Base-by-base conservation (phyloP, 2,329 filamentous ascomycete genomes). In the Penicillium brevicompactum region DNA sequence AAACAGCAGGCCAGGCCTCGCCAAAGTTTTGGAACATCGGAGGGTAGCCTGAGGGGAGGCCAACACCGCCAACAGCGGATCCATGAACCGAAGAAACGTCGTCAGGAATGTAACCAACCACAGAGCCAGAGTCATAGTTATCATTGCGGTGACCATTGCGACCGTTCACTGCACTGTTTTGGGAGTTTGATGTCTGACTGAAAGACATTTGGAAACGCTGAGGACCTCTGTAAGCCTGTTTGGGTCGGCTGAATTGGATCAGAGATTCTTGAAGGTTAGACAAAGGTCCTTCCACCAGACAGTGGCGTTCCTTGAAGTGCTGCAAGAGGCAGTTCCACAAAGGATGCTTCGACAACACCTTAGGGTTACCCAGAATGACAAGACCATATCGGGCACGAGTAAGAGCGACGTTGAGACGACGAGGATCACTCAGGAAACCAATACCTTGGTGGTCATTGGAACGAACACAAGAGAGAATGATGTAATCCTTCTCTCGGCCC, bases 391-490 rank as follows among this genome's bases (percentile, higher is more conserved):
- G 97, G 59, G 94, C 94, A 79, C 94, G 91, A 48, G 94, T 99
- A 63, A 99, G 83, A 38, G 93, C 94, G 21, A 99, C 94, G 70
- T 99, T 99, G 68, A 99, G 86, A 82, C 94, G 93, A 63, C 94
- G 91, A 49, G 94, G 94, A 67, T 99, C 94, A 57, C 92, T 97
- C 80, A 99, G 81, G 85, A 99, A 99, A 77, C 94, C 94, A 67
- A 99, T 99, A 63, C 94, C 94, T 74, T 99, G 94, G 73, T 97
- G 96, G 68, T 99, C 94, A 72, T 99, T 99, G 71, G 93, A 97
- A 71, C 94, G 91, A 48, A 99, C 94, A 70, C 94, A 99, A 58
- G 94, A 97, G 31, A 99, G 82, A 38, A 99, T 92, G 68, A 99
- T 99, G 69, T 96, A 99, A 71, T 99, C 94, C 79, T 99, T 99